Base-by-base conservation (phyloP, 805 yeast genomes). In the Pichia insulana region DNA sequence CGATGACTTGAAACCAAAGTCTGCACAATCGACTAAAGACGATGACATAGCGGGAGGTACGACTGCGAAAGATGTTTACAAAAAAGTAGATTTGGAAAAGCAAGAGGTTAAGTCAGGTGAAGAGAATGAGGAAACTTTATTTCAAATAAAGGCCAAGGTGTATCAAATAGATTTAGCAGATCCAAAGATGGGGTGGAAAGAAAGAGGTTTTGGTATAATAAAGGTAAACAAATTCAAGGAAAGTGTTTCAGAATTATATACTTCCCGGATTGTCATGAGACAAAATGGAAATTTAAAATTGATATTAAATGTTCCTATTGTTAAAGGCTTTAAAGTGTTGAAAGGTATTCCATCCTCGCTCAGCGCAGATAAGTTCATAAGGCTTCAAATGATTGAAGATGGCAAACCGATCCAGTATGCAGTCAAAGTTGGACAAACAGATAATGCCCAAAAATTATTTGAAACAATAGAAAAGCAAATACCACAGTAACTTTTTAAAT, bases 331-430 rank as follows among this genome's bases (percentile, higher is more conserved):
- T 17, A 76, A 80, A 47, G 64, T 87, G 2, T 65, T 73, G 45
- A 76, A 78, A 56, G 98, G 97, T 0, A 80, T 90, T 71, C 84
- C 86, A 46, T 83, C 94, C 32, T 89, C 97, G 9, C 62, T 88
- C 51, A 70, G 78, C 12, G 79, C 94, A 20, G 95, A 88, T 37
- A 89, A 87, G 59, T 90, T 83, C 58, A 68, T 89, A 25, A 72
- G 97, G 52, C 73, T 86, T 28, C 78, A 85, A 19, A 64, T 83
- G 9, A 80, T 81, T 45, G 78, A 74, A 36, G 65, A 71, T 30
- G 78, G 75, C 1, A 68, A 69, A 43, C 95, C 96, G 0, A 69
- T 80, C 2, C 97, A 92, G 59, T 89, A 80, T 58, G 87, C 96
- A 33, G 59, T 92, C 38, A 83, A 80, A 54, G 76, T 86, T 40